Percentiles rank a stretch among this genome's conserved stretches.
phyloP scores from a whole-genome alignment of 805 yeast genomes.

The Hanseniaspora jakobsenii region DNA sequence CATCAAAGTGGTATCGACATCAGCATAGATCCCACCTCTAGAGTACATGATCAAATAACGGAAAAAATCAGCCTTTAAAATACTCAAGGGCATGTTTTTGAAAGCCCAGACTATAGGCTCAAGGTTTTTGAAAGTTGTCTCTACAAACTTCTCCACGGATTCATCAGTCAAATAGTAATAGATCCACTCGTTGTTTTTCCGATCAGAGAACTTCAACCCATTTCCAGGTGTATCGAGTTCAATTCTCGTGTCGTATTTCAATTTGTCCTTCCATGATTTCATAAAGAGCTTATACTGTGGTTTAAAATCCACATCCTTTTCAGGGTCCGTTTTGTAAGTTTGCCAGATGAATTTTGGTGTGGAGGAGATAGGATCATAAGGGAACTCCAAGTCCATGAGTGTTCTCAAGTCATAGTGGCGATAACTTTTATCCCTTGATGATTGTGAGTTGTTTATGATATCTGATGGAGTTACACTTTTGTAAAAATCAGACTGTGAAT shows the following conservation, averaged over 20 bases:
- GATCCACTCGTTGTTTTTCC: constrained; percentile 30
- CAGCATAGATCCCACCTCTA: constrained; percentile 86
- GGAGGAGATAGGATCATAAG: constrained; percentile 52
- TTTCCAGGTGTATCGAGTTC: constrained; percentile 2
- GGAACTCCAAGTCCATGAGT: constrained; percentile 58
- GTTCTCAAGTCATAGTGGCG: constrained; percentile 21
- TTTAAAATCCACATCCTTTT: constrained; percentile 37
- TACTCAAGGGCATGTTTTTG: constrained; percentile 60
- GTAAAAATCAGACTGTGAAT: constrained; percentile 1
- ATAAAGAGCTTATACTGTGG: constrained; percentile 12
- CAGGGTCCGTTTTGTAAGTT: constrained; percentile 68
- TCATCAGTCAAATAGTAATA: constrained; percentile 67
- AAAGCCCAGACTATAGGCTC: constrained; percentile 74
- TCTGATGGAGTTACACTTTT: background rate
- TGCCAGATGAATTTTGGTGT: constrained; percentile 86
- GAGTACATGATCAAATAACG: constrained; percentile 78
- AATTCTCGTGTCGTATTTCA: background rate
- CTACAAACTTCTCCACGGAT: constrained; percentile 43
- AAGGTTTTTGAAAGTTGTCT: constrained; percentile 48
- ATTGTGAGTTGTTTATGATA: no score
- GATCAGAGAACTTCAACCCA: constrained; percentile 13
- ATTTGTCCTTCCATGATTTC: constrained; percentile 14
- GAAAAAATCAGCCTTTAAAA: constrained; percentile 87
- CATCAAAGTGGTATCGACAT: constrained; percentile 71
- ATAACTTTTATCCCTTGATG: background rate